These are phyloP conservation scores for Candida frijolesensis DNA, from an alignment of 1,139 yeast genomes.

Conservation along the genomic window DNA sequence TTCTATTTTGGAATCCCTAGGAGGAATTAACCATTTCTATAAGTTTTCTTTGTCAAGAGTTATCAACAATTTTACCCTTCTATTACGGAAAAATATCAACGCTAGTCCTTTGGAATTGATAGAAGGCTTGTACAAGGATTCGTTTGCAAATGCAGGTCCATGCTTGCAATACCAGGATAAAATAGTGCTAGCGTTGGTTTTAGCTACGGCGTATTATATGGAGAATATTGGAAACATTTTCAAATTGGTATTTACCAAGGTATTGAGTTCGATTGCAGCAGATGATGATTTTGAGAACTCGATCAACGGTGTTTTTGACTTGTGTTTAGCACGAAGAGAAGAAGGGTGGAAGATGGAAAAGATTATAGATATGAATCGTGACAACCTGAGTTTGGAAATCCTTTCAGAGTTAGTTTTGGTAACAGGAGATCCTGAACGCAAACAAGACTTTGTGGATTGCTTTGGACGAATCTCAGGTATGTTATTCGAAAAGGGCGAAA, in stretches of 20 bases:
- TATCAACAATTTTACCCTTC: slow-evolving; percentile 38
- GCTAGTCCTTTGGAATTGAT: slow-evolving; percentile 29
- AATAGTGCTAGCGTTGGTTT: slow-evolving; percentile 43
- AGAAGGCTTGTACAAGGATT: slow-evolving; percentile 43
- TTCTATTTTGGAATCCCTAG: slow-evolving; percentile 43
- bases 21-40: slow-evolving; percentile 53
- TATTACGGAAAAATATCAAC: slow-evolving; percentile 29
- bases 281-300: neutral
- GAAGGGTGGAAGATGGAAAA: slow-evolving; percentile 2
- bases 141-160: slow-evolving; percentile 48
- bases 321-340: slow-evolving; percentile 12
- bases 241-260: slow-evolving; percentile 14
- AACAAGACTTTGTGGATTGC: slow-evolving; percentile 18
- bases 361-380: slow-evolving; percentile 17
- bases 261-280: slow-evolving; percentile 6
- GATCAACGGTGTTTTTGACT: slow-evolving; percentile 9
- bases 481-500: slow-evolving; percentile 6
- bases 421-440: slow-evolving; percentile 1
- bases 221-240: slow-evolving; percentile 30
- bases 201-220: slow-evolving; percentile 31
- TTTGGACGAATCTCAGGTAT: slow-evolving; percentile 12
- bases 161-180: slow-evolving; percentile 56
- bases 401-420: slow-evolving; percentile 14
- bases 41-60: slow-evolving; percentile 57
- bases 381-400: slow-evolving; percentile 21